These are phyloP conservation scores for Lagerstroemia speciosa DNA, from an alignment of 345 rosid genomes.

Conservation along the genomic window DNA sequence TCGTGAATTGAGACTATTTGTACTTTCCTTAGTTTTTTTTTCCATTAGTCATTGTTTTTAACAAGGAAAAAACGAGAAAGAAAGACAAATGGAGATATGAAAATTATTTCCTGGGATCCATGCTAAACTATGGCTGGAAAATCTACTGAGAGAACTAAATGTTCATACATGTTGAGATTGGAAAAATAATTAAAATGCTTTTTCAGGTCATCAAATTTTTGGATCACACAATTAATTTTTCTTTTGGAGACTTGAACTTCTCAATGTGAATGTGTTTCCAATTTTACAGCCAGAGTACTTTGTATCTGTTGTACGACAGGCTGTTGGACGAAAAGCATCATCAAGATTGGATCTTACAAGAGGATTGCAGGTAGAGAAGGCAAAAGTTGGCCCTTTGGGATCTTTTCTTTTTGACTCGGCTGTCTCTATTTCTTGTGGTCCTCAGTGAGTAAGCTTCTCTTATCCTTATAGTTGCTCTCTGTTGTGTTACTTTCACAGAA, in stretches of 20 bases:
- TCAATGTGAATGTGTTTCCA: not conserved
- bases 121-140: not conserved
- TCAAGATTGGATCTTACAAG: slow-evolving; percentile 62
- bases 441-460: slow-evolving; percentile 51
- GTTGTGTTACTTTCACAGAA: not conserved
- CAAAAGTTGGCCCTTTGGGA: slow-evolving; percentile 93
- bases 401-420: slow-evolving; percentile 79
- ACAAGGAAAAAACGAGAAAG: not conserved
- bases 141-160: not conserved
- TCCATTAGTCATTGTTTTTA: too few species aligned
- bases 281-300: not conserved
- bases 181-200: not conserved
- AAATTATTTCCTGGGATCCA: not conserved
- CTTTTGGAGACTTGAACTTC: not conserved
- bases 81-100: not conserved
- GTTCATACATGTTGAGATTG: not conserved
- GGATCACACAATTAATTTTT: not conserved
- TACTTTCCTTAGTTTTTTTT: too few species aligned
- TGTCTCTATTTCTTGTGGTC: slow-evolving; percentile 59
- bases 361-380: slow-evolving; percentile 51
- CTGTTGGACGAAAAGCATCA: slow-evolving; percentile 53
- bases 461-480: not conserved
- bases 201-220: not conserved
- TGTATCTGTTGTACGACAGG: slow-evolving; percentile 29
- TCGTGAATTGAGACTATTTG: too few species aligned